phyloP scores from a whole-genome alignment of 495 filamentous ascomycete species.

The Penicillium turbatum region DNA sequence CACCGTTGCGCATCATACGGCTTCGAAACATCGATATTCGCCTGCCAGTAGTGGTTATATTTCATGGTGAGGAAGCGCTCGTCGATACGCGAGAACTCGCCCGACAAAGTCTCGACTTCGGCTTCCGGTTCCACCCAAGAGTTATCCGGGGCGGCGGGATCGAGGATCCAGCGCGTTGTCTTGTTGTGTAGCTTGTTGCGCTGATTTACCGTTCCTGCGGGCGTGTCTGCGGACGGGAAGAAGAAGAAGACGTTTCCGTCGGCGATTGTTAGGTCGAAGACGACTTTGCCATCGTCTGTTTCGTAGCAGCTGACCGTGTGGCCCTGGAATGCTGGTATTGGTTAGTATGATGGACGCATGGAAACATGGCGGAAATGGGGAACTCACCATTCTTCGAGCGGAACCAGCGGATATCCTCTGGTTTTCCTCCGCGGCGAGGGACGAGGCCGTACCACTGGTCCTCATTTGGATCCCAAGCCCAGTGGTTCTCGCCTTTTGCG shows the following conservation, averaged over 20 bases:
- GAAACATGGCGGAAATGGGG: background rate
- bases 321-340: conserved; percentile 38
- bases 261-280: conserved; percentile 52
- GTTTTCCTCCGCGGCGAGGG: conserved; percentile 44
- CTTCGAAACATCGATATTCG: conserved; percentile 40
- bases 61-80: conserved; percentile 50
- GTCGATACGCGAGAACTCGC: conserved; percentile 56
- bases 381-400: conserved; percentile 6
- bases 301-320: conserved; percentile 50
- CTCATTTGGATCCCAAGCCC: conserved; percentile 50
- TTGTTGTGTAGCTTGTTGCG: conserved; percentile 26
- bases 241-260: conserved; percentile 55
- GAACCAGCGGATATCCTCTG: conserved; percentile 41
- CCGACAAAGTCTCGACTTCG: conserved; percentile 39
- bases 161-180: conserved; percentile 19
- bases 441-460: conserved; percentile 49
- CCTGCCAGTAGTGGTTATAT: conserved; percentile 54
- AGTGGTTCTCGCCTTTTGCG: conserved; percentile 51
- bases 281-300: conserved; percentile 42
- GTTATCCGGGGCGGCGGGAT: background rate
- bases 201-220: background rate
- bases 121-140: conserved; percentile 20
- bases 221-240: conserved; percentile 36
- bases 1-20: conserved; percentile 39
- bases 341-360: background rate